phyloP scores from a whole-genome alignment of 352 stramenopile species.

The Phytophthora melonis region DNA sequence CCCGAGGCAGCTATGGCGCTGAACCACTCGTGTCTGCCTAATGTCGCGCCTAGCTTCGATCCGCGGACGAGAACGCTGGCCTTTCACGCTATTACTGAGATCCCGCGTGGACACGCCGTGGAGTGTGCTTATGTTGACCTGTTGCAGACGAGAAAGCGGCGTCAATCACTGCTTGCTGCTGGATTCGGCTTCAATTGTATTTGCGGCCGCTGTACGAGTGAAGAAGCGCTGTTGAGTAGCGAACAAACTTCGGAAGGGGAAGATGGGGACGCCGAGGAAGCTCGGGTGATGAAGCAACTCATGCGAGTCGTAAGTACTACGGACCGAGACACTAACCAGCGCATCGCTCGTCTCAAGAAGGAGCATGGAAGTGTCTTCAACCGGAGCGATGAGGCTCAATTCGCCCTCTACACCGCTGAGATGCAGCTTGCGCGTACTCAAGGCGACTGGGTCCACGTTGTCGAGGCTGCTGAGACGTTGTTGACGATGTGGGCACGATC shows the following conservation, averaged over 20 bases:
- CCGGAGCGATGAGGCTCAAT: slow-evolving; percentile 42
- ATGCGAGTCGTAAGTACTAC: slow-evolving; percentile 35
- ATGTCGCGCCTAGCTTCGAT: slow-evolving; percentile 66
- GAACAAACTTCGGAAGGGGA: background rate
- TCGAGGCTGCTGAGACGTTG: slow-evolving; percentile 41
- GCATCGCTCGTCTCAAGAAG: slow-evolving; percentile 23
- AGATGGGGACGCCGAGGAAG: slow-evolving; percentile 27
- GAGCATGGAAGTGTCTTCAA: slow-evolving; percentile 30
- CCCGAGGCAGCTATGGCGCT: slow-evolving; percentile 73
- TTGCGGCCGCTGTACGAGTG: slow-evolving; percentile 52
- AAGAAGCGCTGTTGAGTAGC: slow-evolving; percentile 7
- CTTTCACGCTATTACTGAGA: slow-evolving; percentile 54
- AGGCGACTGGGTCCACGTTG: slow-evolving; percentile 39
- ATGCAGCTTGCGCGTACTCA: slow-evolving; percentile 44
- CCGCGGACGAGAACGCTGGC: slow-evolving; percentile 49
- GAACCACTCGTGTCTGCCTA: slow-evolving; percentile 76
- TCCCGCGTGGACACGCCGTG: slow-evolving; percentile 40
- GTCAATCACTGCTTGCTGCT: slow-evolving; percentile 43
- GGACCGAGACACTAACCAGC: slow-evolving; percentile 12
- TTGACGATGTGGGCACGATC: slow-evolving; percentile 46
- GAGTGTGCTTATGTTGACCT: slow-evolving; percentile 74
- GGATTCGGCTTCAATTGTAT: slow-evolving; percentile 67
- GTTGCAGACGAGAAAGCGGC: slow-evolving; percentile 41
- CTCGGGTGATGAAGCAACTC: slow-evolving; percentile 38
- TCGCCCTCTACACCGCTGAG: slow-evolving; percentile 53